These are phyloP conservation scores for Fraxinus paxiana DNA, from an alignment of 305 asterid species.

Conservation along the genomic window DNA sequence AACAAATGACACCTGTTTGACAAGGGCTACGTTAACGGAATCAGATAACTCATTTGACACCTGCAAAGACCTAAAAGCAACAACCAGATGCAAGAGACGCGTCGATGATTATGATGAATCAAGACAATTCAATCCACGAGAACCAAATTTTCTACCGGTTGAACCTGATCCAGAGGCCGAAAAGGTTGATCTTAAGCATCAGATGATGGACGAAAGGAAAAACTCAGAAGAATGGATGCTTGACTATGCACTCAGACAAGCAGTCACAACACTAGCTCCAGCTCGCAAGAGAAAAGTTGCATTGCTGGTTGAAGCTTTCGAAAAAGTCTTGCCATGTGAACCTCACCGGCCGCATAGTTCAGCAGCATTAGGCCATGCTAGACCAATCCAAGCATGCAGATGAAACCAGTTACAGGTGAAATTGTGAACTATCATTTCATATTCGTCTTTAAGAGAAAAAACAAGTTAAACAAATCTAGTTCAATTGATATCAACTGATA, in stretches of 20 bases:
- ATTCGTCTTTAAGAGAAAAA: not conserved
- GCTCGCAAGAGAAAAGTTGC: conserved; percentile 77
- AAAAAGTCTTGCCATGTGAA: conserved; percentile 62
- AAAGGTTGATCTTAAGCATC: conserved; percentile 79
- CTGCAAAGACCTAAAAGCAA: conserved; percentile 22
- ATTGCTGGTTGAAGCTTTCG: conserved; percentile 81
- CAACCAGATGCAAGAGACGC: conserved; percentile 31
- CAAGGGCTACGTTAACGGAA: not conserved
- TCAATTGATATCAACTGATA: not conserved
- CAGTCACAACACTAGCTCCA: conserved; percentile 61
- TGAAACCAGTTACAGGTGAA: conserved; percentile 40
- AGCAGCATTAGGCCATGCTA: conserved; percentile 31
- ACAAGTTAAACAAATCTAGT: not conserved
- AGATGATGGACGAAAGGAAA: conserved; percentile 60
- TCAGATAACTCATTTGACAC: not conserved
- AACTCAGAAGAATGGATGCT: conserved; percentile 88
- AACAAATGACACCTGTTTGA: conserved; percentile 12
- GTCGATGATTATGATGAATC: conserved; percentile 46
- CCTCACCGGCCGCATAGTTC: conserved; percentile 34
- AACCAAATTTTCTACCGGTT: conserved; percentile 59
- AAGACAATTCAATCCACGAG: conserved; percentile 61
- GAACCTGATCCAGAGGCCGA: conserved; percentile 65
- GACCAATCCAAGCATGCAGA: conserved; percentile 64
- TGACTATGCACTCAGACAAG: conserved; percentile 72
- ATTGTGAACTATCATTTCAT: not conserved